Evolutionary conservation across 306 rosid species (phyloP), one percentile per base, ranked within the genome.

Genomic region (Vigna hirtella): DNA sequence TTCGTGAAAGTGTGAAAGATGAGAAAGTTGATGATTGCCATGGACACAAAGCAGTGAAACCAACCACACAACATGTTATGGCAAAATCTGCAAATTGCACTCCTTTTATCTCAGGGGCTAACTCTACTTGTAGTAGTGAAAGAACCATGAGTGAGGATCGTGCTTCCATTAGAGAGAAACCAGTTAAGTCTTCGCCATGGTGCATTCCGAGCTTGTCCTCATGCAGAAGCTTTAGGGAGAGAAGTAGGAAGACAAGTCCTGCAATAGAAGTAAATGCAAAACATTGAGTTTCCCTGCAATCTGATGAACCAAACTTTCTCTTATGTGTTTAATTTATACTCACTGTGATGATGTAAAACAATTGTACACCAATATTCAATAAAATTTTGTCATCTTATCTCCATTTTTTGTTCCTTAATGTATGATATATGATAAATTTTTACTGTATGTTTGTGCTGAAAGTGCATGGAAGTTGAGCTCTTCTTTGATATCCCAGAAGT

Each of bases 181-280:
- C 88, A 1, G 58, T 77, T 16, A 89, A 85, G 66, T 79, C 94
- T 12, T 18, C 43, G 18, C 88, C 80, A 36, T 82, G 93, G 80
- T 96, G 99, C 84, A 81, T 96, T 77, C 97, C 99, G 4, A 80
- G 90, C 81, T 85, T 93, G 87, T 81, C 86, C 77, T 90, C 98
- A 3, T 85, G 95, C 73, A 83, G 81, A n/a, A 90, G 93, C 85
- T 91, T 85, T 13, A 76, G 89, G 11, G 93, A 88, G 55, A 89
- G 88, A 79, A 89, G 87, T 86, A 90, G 86, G 86, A 86, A 83
- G 83, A 77, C 85, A 65, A 88, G 86, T 80, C 94, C 97, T 40
- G 87, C 89, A 36, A 66, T 91, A 40, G 88, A 82, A 45, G 89
- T 87, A 34, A 77, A 80, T 83, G 91, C 76, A 72, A 86, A 81